Conservation (phyloP, 257 asterid species). For the Craterostigma plantagineum region DNA sequence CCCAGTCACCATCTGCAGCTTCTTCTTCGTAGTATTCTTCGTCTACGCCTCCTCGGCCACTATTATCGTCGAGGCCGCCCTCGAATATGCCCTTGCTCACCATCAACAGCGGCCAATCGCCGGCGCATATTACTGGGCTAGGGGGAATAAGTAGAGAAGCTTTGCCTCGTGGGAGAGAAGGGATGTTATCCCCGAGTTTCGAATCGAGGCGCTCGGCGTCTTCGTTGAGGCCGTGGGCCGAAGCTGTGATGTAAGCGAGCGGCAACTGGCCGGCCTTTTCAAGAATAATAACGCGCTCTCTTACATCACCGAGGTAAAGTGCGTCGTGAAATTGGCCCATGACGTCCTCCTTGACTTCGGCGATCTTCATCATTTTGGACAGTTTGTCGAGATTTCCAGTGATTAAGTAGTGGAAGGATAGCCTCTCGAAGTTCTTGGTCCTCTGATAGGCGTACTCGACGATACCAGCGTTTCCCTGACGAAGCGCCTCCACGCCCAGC, state of each 20-base stretch:
- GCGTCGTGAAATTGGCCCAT: constrained; percentile 97
- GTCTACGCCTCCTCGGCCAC: constrained; percentile 19
- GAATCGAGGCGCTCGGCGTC: constrained; percentile 40
- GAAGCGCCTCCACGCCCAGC: constrained; percentile 96
- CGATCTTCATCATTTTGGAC: constrained; percentile 87
- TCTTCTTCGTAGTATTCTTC: constrained; percentile 47
- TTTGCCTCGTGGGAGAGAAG: constrained; percentile 24
- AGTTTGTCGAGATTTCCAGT: constrained; percentile 75
- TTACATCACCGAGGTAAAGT: constrained; percentile 68
- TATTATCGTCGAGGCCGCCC: constrained; percentile 44
- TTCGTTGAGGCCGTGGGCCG: constrained; percentile 56
- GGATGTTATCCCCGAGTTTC: constrained; percentile 53
- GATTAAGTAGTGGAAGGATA: constrained; percentile 68
- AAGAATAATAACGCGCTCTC: constrained; percentile 66
- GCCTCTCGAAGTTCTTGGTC: constrained; percentile 82
- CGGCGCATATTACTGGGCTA: constrained; percentile 14
- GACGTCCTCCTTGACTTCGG: constrained; percentile 75
- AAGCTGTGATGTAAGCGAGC: constrained; percentile 60
- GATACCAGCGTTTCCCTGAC: constrained; percentile 94
- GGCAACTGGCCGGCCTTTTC: constrained; percentile 73
- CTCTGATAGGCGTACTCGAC: constrained; percentile 93
- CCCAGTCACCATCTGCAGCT: constrained; percentile 48
- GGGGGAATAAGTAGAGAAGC: too few relatives aligned
- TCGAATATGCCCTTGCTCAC: constrained; percentile 64
- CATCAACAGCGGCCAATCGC: constrained; percentile 81